Base-by-base conservation (phyloP, 164 flowering plant species). In the Macadamia tetraphylla region DNA sequence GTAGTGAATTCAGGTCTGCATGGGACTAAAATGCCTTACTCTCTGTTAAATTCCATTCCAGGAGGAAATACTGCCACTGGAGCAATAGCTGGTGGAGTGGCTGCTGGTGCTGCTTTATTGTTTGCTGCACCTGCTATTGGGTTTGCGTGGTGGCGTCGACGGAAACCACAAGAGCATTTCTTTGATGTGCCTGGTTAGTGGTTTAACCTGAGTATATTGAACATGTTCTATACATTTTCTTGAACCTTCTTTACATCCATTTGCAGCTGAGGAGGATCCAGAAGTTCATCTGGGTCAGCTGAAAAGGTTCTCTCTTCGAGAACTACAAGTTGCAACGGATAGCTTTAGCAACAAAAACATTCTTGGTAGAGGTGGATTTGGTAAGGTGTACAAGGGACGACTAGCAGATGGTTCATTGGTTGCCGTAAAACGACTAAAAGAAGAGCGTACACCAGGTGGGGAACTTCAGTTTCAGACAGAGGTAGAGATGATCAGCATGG, bases 281-380 rank as follows among this genome's bases (percentile, higher is more conserved):
- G 85, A 82, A 70, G 83, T 82, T 64, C 85, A 78, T 63, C 74
- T 82, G 52, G 85, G 85, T 12, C 85, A 82, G 69, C 83, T 82
- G 7, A 82, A 80, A 66, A 72, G 81, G 61, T 82, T 82, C 60
- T 82, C 83, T 44, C 62, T 82, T 17, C 77, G 82, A 18, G 85
- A 82, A 68, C 67, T 82, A 42, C 83, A 73, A 64, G 83, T 80
- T 66, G 85, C 85, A 29, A 82, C 83, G 18, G 83, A 82, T 76
- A 66, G 58, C 62, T 82, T 82, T 64, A 80, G 82, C 77, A 74
- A 76, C 63, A 82, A 74, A 63, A 76, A 82, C 64, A 78, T 82
- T 64, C 71, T 80, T 43, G 83, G 83, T 11, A 75, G 81, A 69
- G 85, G 85, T 68, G 83, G 83, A 49, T 81, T 81, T 63, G 84